Conservation (phyloP, 129 eudicot genomes). For the Flaveria trinervia region DNA sequence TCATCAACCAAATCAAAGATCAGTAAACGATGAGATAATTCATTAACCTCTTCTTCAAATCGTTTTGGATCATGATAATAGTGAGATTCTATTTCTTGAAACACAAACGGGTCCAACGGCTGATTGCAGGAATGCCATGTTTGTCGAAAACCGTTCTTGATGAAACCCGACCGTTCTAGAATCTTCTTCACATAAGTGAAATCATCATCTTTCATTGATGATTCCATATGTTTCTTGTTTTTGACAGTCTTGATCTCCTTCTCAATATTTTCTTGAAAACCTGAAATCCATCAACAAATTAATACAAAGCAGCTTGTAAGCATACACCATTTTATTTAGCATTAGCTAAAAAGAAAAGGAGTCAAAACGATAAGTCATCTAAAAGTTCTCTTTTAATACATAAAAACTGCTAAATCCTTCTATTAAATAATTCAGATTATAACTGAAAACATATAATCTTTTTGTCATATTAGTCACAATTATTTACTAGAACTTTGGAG, state of each 20-base stretch:
- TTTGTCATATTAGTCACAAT: background rate
- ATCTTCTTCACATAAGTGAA: slow-evolving; percentile 59
- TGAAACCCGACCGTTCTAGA: slow-evolving; percentile 62
- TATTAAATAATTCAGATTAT: background rate
- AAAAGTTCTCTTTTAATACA: background rate
- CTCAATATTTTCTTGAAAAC: slow-evolving; percentile 27
- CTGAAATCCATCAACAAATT: slow-evolving; percentile 25
- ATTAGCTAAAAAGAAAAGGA: background rate
- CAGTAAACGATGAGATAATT: slow-evolving; percentile 51
- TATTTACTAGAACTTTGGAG: background rate
- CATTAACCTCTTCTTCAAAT: slow-evolving; percentile 36
- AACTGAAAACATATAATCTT: background rate
- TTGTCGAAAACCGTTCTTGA: slow-evolving; percentile 34
- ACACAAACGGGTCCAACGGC: slow-evolving; percentile 53
- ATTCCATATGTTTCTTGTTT: slow-evolving; percentile 1
- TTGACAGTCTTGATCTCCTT: slow-evolving; percentile 19
- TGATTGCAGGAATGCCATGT: slow-evolving; percentile 50
- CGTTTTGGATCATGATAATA: slow-evolving; percentile 52
- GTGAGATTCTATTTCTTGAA: slow-evolving; percentile 61
- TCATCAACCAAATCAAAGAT: slow-evolving; percentile 73
- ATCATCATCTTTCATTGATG: slow-evolving; percentile 40
- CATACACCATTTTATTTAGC: too few relatives aligned
- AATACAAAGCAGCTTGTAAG: background rate
- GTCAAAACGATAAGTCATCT: background rate
- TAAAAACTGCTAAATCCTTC: background rate